phyloP scores from a whole-genome alignment of 2,329 filamentous ascomycete genomes.

The Fusarium papillatum region DNA sequence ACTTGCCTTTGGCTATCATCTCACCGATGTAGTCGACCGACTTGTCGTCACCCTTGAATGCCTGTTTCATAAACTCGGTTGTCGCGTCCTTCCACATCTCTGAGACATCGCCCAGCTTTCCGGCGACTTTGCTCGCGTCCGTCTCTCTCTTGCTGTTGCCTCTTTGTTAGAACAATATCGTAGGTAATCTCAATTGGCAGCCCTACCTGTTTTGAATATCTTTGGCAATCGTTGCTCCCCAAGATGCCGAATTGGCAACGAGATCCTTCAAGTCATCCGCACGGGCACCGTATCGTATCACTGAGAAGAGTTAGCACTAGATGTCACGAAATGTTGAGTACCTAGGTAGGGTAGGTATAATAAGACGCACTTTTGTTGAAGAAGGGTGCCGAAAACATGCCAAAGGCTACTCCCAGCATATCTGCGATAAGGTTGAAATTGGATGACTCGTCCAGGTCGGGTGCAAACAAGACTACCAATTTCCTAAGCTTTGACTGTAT shows the following conservation, averaged over 20 bases:
- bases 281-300: neutral
- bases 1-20: neutral
- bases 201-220: neutral
- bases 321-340: too few species aligned
- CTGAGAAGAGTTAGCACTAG: too few species aligned
- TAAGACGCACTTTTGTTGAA: neutral
- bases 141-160: neutral
- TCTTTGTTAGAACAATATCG: too few species aligned
- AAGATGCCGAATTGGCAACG: neutral
- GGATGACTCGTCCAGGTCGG: neutral
- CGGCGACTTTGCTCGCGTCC: neutral
- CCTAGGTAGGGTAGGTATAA: too few species aligned
- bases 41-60: neutral
- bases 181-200: neutral
- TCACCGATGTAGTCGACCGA: neutral
- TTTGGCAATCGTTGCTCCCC: neutral
- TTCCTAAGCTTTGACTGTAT: neutral
- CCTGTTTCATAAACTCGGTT: neutral
- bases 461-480: neutral
- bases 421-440: neutral
- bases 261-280: neutral
- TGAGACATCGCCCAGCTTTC: neutral
- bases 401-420: neutral
- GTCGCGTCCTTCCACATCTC: neutral
- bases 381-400: neutral